phyloP scores from a whole-genome alignment of 2,329 filamentous ascomycete genomes.

The Cladorrhinum sp. region DNA sequence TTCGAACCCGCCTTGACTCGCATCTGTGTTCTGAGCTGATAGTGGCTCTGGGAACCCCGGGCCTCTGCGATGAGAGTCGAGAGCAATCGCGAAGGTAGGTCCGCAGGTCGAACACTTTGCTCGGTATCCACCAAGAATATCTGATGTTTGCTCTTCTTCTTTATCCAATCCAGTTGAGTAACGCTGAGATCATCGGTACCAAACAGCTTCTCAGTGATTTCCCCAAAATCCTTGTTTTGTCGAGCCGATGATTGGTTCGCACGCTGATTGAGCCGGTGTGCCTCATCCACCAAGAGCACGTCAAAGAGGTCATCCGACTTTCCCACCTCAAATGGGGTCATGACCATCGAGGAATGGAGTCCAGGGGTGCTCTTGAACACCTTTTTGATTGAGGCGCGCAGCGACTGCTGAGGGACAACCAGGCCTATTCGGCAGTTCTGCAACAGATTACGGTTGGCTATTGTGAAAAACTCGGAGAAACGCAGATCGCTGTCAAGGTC shows the following conservation, averaged over 20 bases:
- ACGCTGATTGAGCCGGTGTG: slow-evolving; percentile 5
- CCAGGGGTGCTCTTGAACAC: slow-evolving; percentile 5
- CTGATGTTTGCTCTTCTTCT: neutral
- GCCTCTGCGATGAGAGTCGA: neutral
- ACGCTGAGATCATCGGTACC: slow-evolving; percentile 1
- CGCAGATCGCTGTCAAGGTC: slow-evolving; percentile 6
- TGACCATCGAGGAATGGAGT: neutral
- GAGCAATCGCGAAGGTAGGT: neutral
- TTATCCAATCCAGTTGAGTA: slow-evolving; percentile 3
- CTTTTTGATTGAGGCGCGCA: slow-evolving; percentile 4
- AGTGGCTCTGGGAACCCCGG: neutral
- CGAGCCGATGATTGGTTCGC: slow-evolving; percentile 3
- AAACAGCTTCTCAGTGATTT: slow-evolving; percentile 2
- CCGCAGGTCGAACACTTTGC: slow-evolving; percentile 6
- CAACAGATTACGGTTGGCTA: neutral
- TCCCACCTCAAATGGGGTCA: neutral
- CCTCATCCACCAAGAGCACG: slow-evolving; percentile 3
- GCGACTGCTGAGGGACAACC: slow-evolving; percentile 1
- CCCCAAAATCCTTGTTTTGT: neutral
- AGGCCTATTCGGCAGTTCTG: neutral
- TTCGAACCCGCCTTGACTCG: slow-evolving; percentile 1
- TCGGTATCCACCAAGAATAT: slow-evolving; percentile 5
- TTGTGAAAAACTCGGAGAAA: slow-evolving; percentile 8
- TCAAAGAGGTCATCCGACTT: neutral
- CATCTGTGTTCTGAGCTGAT: slow-evolving; percentile 5